Evolutionary conservation across 306 rosid species (phyloP).

Genomic region (Cicer judaicum): DNA sequence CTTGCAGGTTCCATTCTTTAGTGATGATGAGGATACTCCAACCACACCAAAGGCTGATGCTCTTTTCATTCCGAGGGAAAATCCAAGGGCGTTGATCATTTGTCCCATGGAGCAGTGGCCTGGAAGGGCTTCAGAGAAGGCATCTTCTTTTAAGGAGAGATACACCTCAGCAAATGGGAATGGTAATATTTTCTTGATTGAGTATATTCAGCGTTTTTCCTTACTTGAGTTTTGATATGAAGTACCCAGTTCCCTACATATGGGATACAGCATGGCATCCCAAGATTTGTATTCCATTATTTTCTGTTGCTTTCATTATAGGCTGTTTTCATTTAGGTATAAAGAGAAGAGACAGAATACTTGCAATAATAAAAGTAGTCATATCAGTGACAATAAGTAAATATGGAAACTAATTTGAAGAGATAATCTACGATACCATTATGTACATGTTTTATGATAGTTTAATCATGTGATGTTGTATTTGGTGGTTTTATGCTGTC

Average conservation of each 20-base stretch:
- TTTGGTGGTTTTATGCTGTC: conserved; percentile 17
- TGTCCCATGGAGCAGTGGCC: conserved; percentile 88
- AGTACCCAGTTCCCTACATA: not conserved
- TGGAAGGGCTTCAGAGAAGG: conserved; percentile 62
- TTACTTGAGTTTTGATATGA: conserved; percentile 7
- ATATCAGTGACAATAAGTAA: not conserved
- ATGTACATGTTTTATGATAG: too few species aligned
- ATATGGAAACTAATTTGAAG: not conserved
- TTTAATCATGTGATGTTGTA: conserved; percentile 2
- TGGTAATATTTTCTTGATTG: conserved; percentile 57
- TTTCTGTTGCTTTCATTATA: not conserved
- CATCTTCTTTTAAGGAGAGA: conserved; percentile 59
- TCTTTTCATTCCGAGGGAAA: conserved; percentile 91
- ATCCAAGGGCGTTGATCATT: conserved; percentile 96
- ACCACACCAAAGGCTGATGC: conserved; percentile 95
- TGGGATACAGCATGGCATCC: not conserved
- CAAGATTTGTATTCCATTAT: not conserved
- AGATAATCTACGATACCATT: too few species aligned
- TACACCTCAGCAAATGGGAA: conserved; percentile 54
- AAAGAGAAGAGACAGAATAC: not conserved
- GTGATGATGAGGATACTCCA: conserved; percentile 80
- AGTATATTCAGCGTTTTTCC: conserved; percentile 31
- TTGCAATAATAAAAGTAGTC: not conserved
- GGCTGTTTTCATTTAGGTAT: not conserved
- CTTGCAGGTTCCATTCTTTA: conserved; percentile 84